Evolutionary conservation across 108 stramenopile species (phyloP), one percentile per base, ranked within the genome.

Genomic region (Skeletonema menzelii): DNA sequence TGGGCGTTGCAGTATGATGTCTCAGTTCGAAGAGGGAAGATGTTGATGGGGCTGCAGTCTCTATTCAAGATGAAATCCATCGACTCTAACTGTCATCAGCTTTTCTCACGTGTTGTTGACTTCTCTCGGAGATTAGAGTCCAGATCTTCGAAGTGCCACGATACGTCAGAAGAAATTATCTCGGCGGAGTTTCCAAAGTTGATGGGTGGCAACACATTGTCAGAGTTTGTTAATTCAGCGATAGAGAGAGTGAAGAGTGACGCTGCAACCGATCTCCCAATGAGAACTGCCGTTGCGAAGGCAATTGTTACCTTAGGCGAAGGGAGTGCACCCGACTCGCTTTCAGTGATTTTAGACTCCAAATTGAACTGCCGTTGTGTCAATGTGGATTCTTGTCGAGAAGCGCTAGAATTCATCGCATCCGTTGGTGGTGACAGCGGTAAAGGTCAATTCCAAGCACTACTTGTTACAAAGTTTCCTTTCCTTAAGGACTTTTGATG

Each of bases 1-100:
- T 97, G 97, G 91, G 64, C 76, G 4, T 42, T 95, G 42, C 86
- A 88, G 58, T 97, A 92, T 76, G 98, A 99, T 76, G 97, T 97
- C 17, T 82, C 92, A 3, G 69, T 96, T 67, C 86, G 96, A 44
- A 84, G 97, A 55, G 95, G 90, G 46, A 98, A 98, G 81, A 73
- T 71, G 64, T 46, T 98, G 53, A 70, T 96, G 86, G 97, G 20
- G 56, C 47, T 28, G 14, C 63, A 82, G 72, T 88, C 93, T 26
- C 74, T 94, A 24, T 87, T 70, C 70, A 88, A 87, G 63, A 79
- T 83, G 61, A 75, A 74, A 32, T 35, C 68, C 10, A 69, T 91
- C 30, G 83, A 89, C 59, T 19, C 83, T 0, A 35, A 47, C 20
- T 75, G 65, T 56, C 78, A 78, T 31, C 83, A 80, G 22, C 77